A percentile compares a stretch with the other conserved stretches of the same genome.
These are phyloP conservation scores for Sophora flavescens DNA, from an alignment of 306 rosid genomes.

Conservation along the genomic window DNA sequence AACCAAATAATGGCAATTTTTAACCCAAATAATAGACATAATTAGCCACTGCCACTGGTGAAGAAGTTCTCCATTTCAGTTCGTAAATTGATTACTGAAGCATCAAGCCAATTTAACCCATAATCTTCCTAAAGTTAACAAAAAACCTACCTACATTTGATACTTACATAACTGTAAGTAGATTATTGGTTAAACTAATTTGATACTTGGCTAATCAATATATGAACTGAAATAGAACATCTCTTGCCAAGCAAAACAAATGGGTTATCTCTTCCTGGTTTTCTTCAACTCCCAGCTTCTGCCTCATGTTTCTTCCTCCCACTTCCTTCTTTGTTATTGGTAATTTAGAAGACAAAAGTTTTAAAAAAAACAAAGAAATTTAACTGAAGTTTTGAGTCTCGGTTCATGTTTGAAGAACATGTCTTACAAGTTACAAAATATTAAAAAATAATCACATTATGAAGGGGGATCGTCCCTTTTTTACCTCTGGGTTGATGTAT, in stretches of 20 bases:
- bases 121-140: not conserved
- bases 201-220: constrained; percentile 9
- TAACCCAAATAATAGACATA: not conserved
- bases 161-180: constrained; percentile 21
- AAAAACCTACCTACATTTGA: not conserved
- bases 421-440: constrained; percentile 3
- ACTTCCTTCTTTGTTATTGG: constrained; percentile 26
- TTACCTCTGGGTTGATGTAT: constrained; percentile 30
- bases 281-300: not conserved
- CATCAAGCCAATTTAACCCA: constrained; percentile 3
- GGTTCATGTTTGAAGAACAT: constrained; percentile 21
- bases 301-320: constrained; percentile 15
- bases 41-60: not conserved
- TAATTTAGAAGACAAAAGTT: not conserved
- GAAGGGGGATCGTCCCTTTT: not conserved
- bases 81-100: constrained; percentile 15
- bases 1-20: constrained; percentile 2
- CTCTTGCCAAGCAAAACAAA: constrained; percentile 23
- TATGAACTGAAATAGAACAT: constrained; percentile 16
- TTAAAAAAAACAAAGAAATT: not conserved
- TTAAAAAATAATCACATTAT: not conserved
- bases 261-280: constrained; percentile 13
- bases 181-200: constrained; percentile 10
- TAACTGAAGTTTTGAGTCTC: constrained; percentile 8
- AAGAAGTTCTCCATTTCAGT: not conserved